Evolutionary conservation across 1,284 basidiomycete genomes (phyloP), one percentile per base, ranked within the genome.

Genomic region (Malassezia arunalokei): DNA sequence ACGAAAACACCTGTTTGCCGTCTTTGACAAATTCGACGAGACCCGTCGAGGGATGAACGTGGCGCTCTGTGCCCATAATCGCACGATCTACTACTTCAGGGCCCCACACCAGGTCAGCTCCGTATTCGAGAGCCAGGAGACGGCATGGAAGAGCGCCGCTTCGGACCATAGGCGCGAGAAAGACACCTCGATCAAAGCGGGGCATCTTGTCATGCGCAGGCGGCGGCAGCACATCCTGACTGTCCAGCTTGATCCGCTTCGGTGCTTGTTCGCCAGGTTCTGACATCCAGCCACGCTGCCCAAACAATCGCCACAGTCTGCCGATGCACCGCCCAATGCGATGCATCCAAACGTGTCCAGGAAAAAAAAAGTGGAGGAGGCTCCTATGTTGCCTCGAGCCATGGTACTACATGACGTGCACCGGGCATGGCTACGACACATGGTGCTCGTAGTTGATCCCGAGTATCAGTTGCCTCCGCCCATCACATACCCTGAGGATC

Each of bases 61-160:
- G 80, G 49, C 92, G 79, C 60, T 83, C 80, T 0, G 86, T 77
- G 51, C 91, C 87, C 41, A 98, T 78, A 53, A 99, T 90, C 11
- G 94, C 94, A 74, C 86, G 88, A 76, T 99, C 94, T 6, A 99
- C 85, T 41, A 89, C 85, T 72, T 98, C 94, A 0, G 92, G 94
- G 8, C 87, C 84, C 94, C 94, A 99, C 0, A 99, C 92, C 5
- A 98, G 79, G 12, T 84, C 83, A 3, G 92, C 92, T 2, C 92
- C 92, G 68, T 96, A 85, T 64, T 92, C 89, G 40, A 98, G 78
- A 7, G 88, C 83, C 59, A 89, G 84, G 14, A 92, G 74, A 37
- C 89, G 82, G 5, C 84, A 87, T 0, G 85, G 86, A 30, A 89
- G 66, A 31, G 64, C 61, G 15, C 63, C 68, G 43, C 64, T 65